Evolutionary conservation across 257 asterid species (phyloP), one percentile per base, ranked within the genome.

Genomic region (Solanum corneliomulleri): DNA sequence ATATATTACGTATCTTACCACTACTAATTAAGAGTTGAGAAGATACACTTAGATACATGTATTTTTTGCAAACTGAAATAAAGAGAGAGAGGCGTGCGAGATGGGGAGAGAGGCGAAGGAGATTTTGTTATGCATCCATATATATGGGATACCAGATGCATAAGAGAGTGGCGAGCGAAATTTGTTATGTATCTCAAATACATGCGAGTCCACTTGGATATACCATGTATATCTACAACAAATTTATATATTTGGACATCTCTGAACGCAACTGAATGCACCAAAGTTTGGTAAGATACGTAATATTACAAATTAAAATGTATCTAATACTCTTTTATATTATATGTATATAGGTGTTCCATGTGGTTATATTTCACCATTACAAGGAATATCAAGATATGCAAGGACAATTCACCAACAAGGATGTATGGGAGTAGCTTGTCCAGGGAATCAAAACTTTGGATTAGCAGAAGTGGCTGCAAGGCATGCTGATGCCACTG

Each of bases 361-460:
- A 39, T 95, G 98, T 76, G 89, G 90, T 20, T 97, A 95, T 82
- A 95, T 94, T 2, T 92, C 91, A 16, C 95, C 98, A 1, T 84
- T 97, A 83, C 97, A 94, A 89, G 99, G 99, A 12, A 92, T 97
- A 88, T 83, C 94, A 60, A 92, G 90, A 84, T 97, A 97, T 60
- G 95, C 86, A 0, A 94, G 45, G 88, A 92, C 98, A 18, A 89
- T 94, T 84, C 98, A 94, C 80, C 92, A 93, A 33, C 60, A 23
- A 7, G 98, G 98, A 11, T 95, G 99, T 52, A 49, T 16, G 11
- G 37, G 89, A 1, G 95, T 94, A 71, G 85, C 89, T 82, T 97
- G 99, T 83, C 35, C 69, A 3, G 91, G 88, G 10, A 92, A 89
- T 8, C 62, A 84, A 27, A 90, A 68, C 31, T 94, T 97, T 70